phyloP scores from a whole-genome alignment of 2,329 filamentous ascomycete species.

The Penicillium olsonii region DNA sequence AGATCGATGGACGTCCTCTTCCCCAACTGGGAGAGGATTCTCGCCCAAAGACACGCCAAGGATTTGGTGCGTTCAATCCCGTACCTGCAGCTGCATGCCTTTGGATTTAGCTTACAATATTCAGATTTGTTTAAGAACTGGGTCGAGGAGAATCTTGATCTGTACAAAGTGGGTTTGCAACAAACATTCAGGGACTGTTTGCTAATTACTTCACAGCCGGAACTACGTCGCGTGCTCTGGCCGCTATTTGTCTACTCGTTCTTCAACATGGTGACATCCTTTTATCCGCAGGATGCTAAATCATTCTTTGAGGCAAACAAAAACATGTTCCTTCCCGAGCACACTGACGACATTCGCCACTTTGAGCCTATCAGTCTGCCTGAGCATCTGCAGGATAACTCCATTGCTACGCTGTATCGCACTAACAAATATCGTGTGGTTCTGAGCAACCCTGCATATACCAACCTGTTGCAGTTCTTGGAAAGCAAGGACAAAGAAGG shows the following conservation, averaged over 20 bases:
- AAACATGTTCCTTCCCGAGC: slow-evolving; percentile 71
- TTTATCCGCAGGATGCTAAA: slow-evolving; percentile 71
- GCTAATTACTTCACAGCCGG: slow-evolving; percentile 59
- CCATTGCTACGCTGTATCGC: slow-evolving; percentile 76
- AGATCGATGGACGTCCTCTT: slow-evolving; percentile 76
- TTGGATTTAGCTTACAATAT: neutral
- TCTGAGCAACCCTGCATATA: slow-evolving; percentile 81
- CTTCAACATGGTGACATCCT: slow-evolving; percentile 73
- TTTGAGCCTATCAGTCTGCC: slow-evolving; percentile 75
- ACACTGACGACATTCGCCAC: slow-evolving; percentile 75
- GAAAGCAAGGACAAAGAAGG: slow-evolving; percentile 83
- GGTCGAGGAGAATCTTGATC: slow-evolving; percentile 87
- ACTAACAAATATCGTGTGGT: slow-evolving; percentile 87
- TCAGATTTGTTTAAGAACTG: slow-evolving; percentile 71
- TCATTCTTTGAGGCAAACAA: slow-evolving; percentile 71
- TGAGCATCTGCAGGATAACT: slow-evolving; percentile 75
- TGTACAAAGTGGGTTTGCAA: slow-evolving; percentile 72
- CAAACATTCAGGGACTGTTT: neutral
- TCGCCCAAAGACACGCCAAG: slow-evolving; percentile 74
- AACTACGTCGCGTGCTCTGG: slow-evolving; percentile 86
- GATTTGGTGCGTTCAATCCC: slow-evolving; percentile 56
- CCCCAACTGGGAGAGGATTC: slow-evolving; percentile 68
- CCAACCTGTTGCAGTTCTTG: slow-evolving; percentile 81
- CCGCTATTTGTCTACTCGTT: slow-evolving; percentile 93
- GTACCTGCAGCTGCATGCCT: neutral